Evolutionary conservation across 1,284 basidiomycete species (phyloP).

Genomic region (Pseudozyma sp.): DNA sequence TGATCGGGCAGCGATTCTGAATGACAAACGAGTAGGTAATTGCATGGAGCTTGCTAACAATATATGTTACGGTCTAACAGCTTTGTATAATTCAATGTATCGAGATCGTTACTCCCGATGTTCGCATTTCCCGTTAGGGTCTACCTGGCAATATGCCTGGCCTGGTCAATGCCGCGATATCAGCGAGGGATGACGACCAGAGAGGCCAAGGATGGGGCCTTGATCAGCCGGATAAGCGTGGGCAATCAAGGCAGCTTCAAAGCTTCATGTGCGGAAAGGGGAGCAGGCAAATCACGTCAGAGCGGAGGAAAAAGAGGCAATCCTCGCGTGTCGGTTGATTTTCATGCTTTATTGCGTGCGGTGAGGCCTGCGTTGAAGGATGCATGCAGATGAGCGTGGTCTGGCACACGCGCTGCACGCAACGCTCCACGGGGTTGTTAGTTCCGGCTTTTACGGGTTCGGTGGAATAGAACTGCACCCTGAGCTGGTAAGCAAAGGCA

Average conservation of each 20-base stretch:
- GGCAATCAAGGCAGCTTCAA: slow-evolving; percentile 4
- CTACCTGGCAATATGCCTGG: too few relatives aligned
- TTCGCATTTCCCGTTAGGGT: too few relatives aligned
- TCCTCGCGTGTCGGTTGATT: background rate
- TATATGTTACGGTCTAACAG: slow-evolving; percentile 8
- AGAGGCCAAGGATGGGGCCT: too few relatives aligned
- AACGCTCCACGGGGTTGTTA: slow-evolving; percentile 10
- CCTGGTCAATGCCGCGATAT: too few relatives aligned
- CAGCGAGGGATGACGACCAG: too few relatives aligned
- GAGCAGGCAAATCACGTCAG: slow-evolving; percentile 41
- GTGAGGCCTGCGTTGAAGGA: too few relatives aligned
- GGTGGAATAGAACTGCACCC: slow-evolving; percentile 1
- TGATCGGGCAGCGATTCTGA: slow-evolving; percentile 19
- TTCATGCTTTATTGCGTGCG: slow-evolving; percentile 5
- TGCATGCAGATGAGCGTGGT: too few relatives aligned
- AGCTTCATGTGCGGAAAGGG: too few relatives aligned
- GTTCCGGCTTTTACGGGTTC: slow-evolving; percentile 10
- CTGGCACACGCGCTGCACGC: background rate
- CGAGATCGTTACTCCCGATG: too few relatives aligned
- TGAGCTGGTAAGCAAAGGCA: background rate
- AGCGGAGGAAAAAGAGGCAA: slow-evolving; percentile 31
- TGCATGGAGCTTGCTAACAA: background rate
- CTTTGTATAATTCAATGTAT: background rate
- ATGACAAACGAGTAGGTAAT: slow-evolving; percentile 27
- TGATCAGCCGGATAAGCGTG: too few relatives aligned